phyloP scores from a whole-genome alignment of 75 land plant species.

The Cunninghamia lanceolata region DNA sequence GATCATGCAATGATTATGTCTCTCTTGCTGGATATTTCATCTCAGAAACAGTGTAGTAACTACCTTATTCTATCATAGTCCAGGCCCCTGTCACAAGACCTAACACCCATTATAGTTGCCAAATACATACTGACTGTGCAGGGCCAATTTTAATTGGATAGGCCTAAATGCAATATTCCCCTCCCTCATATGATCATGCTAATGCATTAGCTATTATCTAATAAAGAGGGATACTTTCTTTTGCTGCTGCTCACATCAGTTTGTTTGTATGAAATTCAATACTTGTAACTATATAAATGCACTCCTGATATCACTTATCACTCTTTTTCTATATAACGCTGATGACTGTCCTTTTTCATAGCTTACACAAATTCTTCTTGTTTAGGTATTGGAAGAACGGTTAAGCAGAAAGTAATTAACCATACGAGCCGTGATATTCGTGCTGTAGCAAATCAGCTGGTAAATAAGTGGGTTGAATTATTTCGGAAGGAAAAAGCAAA shows the following conservation, averaged over 20 bases:
- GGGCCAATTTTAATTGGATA: neutral
- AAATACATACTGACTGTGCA: neutral
- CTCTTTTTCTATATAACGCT: neutral
- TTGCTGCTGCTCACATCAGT: neutral
- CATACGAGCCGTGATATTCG: slow-evolving; percentile 98
- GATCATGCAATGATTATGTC: neutral
- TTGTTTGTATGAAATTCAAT: neutral
- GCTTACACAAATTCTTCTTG: neutral
- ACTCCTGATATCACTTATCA: neutral
- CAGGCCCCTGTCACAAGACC: neutral
- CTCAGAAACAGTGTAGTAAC: neutral
- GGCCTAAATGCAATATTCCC: neutral
- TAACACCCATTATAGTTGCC: neutral
- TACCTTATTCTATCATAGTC: neutral
- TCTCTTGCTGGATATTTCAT: neutral
- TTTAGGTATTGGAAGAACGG: slow-evolving; percentile 87
- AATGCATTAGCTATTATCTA: neutral
- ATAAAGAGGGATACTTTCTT: neutral
- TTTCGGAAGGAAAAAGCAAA: slow-evolving; percentile 88
- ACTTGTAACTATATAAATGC: neutral
- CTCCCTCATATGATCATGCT: neutral
- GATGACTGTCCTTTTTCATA: neutral
- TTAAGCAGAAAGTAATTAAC: slow-evolving; percentile 89
- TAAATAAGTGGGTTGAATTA: slow-evolving; percentile 87
- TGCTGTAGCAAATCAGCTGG: slow-evolving; percentile 89